Evolutionary conservation across 306 rosid species (phyloP).

Genomic region (Vicia villosa): DNA sequence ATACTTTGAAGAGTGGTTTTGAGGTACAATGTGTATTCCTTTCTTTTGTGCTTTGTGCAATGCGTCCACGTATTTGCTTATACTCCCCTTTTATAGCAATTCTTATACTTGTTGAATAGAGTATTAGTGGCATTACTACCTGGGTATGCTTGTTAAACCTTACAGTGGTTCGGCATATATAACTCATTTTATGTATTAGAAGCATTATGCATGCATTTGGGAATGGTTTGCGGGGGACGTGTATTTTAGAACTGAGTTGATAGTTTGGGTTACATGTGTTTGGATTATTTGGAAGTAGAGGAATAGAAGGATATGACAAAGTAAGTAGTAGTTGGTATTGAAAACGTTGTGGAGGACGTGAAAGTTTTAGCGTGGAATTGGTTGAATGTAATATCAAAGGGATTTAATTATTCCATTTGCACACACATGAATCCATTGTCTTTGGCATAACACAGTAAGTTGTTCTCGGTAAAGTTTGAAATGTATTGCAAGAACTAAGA

Average conservation of each 20-base stretch:
- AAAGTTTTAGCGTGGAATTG: neutral
- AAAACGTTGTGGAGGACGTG: neutral
- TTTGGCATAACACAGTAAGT: neutral
- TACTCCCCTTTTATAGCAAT: constrained; percentile 3
- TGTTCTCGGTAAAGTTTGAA: neutral
- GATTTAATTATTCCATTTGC: neutral
- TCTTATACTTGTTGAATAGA: neutral
- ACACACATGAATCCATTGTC: neutral
- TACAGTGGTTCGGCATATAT: constrained; percentile 3
- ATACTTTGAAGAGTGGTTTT: constrained; percentile 66
- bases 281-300: neutral
- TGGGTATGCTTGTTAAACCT: neutral
- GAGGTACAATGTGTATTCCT: constrained; percentile 54
- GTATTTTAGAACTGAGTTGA: neutral
- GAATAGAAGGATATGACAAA: neutral
- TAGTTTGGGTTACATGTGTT: neutral
- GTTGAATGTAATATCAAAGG: neutral
- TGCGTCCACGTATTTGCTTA: constrained; percentile 2
- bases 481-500: neutral
- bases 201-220: neutral
- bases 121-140: neutral
- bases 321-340: neutral
- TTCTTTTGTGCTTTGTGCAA: neutral
- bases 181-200: neutral
- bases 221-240: neutral